phyloP scores from a whole-genome alignment of 176 grass and related monocot species.

The Leersia perrieri region DNA sequence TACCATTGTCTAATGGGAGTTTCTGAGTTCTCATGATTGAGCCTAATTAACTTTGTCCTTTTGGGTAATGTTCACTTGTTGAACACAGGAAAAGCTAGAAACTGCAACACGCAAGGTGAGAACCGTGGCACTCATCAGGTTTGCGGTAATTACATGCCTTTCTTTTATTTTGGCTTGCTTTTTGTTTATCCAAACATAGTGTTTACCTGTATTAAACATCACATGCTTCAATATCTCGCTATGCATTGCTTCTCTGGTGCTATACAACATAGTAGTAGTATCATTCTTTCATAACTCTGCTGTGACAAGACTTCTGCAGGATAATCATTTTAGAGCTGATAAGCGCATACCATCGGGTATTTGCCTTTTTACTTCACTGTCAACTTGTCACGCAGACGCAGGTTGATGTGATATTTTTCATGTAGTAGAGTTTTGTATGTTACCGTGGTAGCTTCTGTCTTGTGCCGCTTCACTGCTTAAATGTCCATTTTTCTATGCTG shows the following conservation, averaged over 20 bases:
- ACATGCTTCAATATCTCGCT: neutral
- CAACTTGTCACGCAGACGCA: neutral
- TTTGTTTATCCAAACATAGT: neutral
- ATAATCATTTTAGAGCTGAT: neutral
- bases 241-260: neutral
- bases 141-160: slow-evolving; percentile 1
- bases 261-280: neutral
- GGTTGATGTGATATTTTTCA: neutral
- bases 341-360: neutral
- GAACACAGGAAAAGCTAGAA: neutral
- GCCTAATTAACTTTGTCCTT: slow-evolving; percentile 14
- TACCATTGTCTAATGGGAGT: neutral
- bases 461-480: slow-evolving; percentile 2
- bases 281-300: neutral
- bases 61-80: neutral
- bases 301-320: neutral
- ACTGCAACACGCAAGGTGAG: neutral
- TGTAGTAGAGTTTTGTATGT: neutral
- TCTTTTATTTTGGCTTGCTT: neutral
- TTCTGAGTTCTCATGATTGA: neutral
- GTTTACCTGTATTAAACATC: neutral
- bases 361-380: neutral
- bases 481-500: slow-evolving; percentile 1
- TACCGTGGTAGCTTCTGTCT: neutral
- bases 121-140: neutral